Base-by-base conservation (phyloP, 306 rosid genomes). In the Dryas drummondii region DNA sequence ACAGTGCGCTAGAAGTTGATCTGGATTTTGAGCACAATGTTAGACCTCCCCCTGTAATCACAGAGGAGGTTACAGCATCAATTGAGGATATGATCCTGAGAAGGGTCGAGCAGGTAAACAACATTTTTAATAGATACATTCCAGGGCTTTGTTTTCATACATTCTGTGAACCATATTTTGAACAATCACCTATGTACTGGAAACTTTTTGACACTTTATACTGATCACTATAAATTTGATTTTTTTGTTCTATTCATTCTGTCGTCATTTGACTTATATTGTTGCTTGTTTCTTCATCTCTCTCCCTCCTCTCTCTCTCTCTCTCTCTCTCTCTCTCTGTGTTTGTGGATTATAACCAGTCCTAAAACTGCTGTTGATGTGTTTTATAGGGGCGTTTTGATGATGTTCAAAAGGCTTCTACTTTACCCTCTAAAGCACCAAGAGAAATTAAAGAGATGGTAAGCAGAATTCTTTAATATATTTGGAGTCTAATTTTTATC, bases 1-100 rank as follows among this genome's bases (percentile, higher is more conserved):
- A 92, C 75, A 94, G 99, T 79, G 97, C 97, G 5, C 80, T 94
- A 66, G 99, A 86, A 79, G 97, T 85, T 85, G 93, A 92, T 81
- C 82, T 94, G 54, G 97, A 94, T 74, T 94, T 90, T 85, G 93
- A 92, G 72, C 97, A 92, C 82, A 94, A 94, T 73, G 87, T 87
- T 67, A 89, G 93, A 82, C 97, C 97, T 59, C 85, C 89, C 22
- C 97, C 97, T 61, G 93, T 90, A 44, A 92, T 90, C 68, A 94
- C 99, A 13, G 97, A 94, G 83, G 99, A 92, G 74, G 85, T 90
- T 77, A 92, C 97, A 32, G 82, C 88, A 64, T 82, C 93, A 27
- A 77, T 92, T 58, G 99, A 94, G 88, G 97, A 92, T 37, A 79
- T 90, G 68, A 92, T 94, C 79, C 67, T 77, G 86, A 87, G 86